Evolutionary conservation across 148 eudicot genomes (phyloP).

Genomic region (Fagopyrum esculentum): DNA sequence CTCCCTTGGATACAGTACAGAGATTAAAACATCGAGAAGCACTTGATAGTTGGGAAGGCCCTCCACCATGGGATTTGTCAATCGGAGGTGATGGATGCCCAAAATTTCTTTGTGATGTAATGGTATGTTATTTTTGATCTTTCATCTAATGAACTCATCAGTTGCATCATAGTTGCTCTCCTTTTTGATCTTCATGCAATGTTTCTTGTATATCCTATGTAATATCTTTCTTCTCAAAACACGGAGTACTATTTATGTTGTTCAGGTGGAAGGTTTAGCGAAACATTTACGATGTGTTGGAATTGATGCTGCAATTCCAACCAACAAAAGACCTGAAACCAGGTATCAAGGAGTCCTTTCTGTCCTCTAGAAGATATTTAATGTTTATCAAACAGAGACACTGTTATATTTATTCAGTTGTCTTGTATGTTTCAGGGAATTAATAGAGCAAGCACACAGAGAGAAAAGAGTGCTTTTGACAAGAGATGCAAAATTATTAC

Average conservation of each 20-base stretch:
- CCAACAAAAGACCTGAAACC: slow-evolving; percentile 68
- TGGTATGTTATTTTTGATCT: slow-evolving; percentile 44
- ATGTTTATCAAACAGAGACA: not conserved
- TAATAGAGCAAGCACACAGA: slow-evolving; percentile 71
- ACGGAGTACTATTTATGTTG: not conserved
- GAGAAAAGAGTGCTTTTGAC: slow-evolving; percentile 92
- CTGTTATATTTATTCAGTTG: not conserved
- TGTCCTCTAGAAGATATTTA: slow-evolving; percentile 4
- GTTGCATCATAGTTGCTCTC: not conserved
- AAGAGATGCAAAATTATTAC: slow-evolving; percentile 83
- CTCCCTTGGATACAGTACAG: slow-evolving; percentile 23
- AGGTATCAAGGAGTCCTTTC: slow-evolving; percentile 35
- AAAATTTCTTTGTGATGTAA: slow-evolving; percentile 91
- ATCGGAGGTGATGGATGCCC: slow-evolving; percentile 83
- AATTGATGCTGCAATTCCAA: slow-evolving; percentile 85
- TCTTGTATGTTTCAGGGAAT: slow-evolving; percentile 41
- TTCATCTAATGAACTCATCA: slow-evolving; percentile 4
- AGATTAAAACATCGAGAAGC: slow-evolving; percentile 32
- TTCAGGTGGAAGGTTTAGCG: slow-evolving; percentile 89
- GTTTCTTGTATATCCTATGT: not conserved
- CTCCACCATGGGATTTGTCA: slow-evolving; percentile 75
- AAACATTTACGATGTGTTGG: slow-evolving; percentile 93
- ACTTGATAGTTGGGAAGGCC: slow-evolving; percentile 66
- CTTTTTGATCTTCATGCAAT: slow-evolving; percentile 1
- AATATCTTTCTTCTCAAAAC: not conserved